phyloP scores from a whole-genome alignment of 257 asterid species.

The Nicotiana noctiflora region DNA sequence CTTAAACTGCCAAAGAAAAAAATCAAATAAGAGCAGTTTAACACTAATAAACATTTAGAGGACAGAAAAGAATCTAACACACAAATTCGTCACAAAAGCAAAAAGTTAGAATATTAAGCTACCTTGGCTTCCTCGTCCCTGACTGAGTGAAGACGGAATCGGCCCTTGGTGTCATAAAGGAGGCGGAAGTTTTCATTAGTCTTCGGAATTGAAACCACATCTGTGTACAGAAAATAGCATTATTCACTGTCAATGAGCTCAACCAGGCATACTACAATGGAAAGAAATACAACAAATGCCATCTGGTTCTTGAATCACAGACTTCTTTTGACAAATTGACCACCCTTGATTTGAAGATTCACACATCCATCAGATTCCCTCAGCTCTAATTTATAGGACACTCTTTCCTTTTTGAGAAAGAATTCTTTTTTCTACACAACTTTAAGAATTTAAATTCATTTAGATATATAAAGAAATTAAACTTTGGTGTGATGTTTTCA shows the following conservation, averaged over 20 bases:
- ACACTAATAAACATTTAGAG: background rate
- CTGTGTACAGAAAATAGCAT: background rate
- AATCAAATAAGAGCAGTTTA: background rate
- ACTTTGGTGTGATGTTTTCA: background rate
- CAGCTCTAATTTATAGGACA: background rate
- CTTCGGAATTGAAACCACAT: conserved; percentile 46
- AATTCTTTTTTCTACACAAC: background rate
- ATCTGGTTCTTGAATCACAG: background rate
- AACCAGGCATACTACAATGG: background rate
- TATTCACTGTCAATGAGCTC: background rate
- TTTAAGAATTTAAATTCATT: background rate
- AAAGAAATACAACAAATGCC: too few species aligned
- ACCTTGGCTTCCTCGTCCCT: conserved; percentile 50
- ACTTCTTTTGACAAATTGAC: background rate
- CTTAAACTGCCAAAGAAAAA: conserved; percentile 10
- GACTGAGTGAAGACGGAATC: conserved; percentile 21
- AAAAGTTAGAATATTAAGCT: background rate
- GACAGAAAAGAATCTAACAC: background rate
- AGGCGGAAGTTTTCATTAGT: conserved; percentile 52
- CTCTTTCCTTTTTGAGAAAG: background rate
- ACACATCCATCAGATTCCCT: background rate
- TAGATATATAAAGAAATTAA: too few species aligned
- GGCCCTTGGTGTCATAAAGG: conserved; percentile 8
- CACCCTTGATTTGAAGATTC: background rate
- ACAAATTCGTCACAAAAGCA: background rate